A percentile compares a stretch with the other conserved stretches of the same genome.
These are phyloP conservation scores for Lactarius deliciosus DNA, from an alignment of 768 basidiomycete genomes.

Conservation along the genomic window DNA sequence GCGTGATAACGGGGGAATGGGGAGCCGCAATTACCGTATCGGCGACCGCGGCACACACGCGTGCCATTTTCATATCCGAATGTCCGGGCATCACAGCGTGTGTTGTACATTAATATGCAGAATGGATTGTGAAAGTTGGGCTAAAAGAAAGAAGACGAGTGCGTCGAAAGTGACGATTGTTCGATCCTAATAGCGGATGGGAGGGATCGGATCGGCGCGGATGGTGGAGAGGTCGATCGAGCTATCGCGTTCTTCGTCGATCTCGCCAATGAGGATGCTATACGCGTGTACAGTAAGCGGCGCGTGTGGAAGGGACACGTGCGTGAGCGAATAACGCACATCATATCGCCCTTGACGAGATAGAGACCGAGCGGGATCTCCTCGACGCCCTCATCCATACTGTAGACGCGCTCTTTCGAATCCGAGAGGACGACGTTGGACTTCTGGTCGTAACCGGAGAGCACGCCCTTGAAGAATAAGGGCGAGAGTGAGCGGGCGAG, in stretches of 20 bases:
- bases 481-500: neutral
- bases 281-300: conserved; percentile 26
- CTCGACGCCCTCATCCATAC: conserved; percentile 87
- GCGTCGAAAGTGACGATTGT: neutral
- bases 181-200: conserved; percentile 65
- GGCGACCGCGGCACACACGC: neutral
- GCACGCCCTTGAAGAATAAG: conserved; percentile 59
- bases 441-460: conserved; percentile 93
- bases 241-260: conserved; percentile 80
- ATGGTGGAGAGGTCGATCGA: conserved; percentile 72
- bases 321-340: conserved; percentile 55
- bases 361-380: conserved; percentile 94
- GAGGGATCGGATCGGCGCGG: conserved; percentile 83
- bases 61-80: neutral
- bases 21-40: neutral
- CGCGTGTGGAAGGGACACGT: conserved; percentile 4
- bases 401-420: conserved; percentile 91
- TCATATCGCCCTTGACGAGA: conserved; percentile 97
- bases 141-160: neutral
- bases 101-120: neutral
- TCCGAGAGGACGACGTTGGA: conserved; percentile 95
- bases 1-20: neutral
- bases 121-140: neutral
- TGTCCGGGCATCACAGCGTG: neutral
- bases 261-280: conserved; percentile 78